These are phyloP conservation scores for Paraphaeosphaeria sporulosa DNA, from an alignment of 2,329 filamentous ascomycete genomes.

Conservation along the genomic window DNA sequence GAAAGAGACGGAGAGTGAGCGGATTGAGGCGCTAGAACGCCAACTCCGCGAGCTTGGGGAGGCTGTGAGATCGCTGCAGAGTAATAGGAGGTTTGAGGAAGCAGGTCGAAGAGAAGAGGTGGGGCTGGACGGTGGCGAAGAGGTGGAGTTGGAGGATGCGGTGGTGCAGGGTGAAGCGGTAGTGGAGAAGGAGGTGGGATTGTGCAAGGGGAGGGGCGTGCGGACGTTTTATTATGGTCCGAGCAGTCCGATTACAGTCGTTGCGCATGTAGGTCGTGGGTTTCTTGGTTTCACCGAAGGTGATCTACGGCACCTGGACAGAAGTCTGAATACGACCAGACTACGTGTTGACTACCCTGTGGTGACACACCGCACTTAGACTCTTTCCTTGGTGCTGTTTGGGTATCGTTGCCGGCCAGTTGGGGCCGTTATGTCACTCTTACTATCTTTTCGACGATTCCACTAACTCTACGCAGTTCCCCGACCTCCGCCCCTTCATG, in stretches of 20 bases:
- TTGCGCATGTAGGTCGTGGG: conserved; percentile 23
- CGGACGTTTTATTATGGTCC: conserved; percentile 52
- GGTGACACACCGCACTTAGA: too few species aligned
- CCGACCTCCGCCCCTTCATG: conserved; percentile 39
- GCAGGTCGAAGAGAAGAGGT: not conserved
- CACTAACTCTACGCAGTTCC: conserved; percentile 30
- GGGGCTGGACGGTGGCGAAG: too few species aligned
- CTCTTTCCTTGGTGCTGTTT: too few species aligned
- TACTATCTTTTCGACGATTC: not conserved
- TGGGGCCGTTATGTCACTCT: too few species aligned
- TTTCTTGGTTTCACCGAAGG: too few species aligned
- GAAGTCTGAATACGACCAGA: too few species aligned
- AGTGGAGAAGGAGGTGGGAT: conserved; percentile 22
- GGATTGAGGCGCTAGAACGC: conserved; percentile 10
- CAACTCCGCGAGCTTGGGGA: conserved; percentile 9
- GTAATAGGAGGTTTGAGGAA: not conserved
- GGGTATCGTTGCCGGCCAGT: too few species aligned
- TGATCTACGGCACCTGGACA: too few species aligned
- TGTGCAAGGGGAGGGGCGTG: conserved; percentile 50
- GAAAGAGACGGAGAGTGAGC: not conserved
- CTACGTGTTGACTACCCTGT: too few species aligned
- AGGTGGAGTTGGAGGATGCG: conserved; percentile 11
- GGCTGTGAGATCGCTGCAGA: conserved; percentile 5
- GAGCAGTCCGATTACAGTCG: conserved; percentile 42
- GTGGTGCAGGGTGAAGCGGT: not conserved